Percentiles rank a stretch among this genome's conserved stretches.
These are phyloP conservation scores for Schoenoplectus tabernaemontani DNA, from an alignment of 202 grass and related monocot genomes.

Conservation along the genomic window DNA sequence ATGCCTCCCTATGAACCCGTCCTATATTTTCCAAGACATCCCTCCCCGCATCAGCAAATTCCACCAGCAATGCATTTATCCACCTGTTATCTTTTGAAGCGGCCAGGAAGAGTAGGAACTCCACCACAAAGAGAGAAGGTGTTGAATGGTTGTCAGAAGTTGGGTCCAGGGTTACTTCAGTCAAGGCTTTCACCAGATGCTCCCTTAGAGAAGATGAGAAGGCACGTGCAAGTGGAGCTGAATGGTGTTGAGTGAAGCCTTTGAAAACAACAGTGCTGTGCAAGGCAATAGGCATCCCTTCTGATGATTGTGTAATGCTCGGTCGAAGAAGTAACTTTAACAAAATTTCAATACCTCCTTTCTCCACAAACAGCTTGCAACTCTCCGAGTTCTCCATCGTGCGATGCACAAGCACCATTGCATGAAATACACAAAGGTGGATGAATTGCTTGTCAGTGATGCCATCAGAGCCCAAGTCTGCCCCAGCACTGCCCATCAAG, in stretches of 20 bases:
- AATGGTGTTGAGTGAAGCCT: constrained; percentile 95
- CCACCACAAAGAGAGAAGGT: constrained; percentile 82
- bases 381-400: constrained; percentile 98
- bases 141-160: constrained; percentile 45
- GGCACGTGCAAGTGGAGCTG: constrained; percentile 75
- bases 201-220: constrained; percentile 77
- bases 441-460: constrained; percentile 74
- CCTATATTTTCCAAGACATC: constrained; percentile 95
- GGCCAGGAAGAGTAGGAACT: constrained; percentile 92
- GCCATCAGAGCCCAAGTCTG: constrained; percentile 31
- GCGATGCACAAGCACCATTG: constrained; percentile 88
- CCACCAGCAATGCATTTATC: constrained; percentile 83
- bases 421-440: constrained; percentile 94
- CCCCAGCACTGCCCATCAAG: constrained; percentile 67
- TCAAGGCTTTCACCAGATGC: constrained; percentile 70
- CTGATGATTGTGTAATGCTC: constrained; percentile 93
- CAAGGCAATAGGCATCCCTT: constrained; percentile 98
- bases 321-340: constrained; percentile 79
- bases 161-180: constrained; percentile 51
- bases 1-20: constrained; percentile 64
- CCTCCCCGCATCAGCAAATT: constrained; percentile 81
- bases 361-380: constrained; percentile 96
- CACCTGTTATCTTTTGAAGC: constrained; percentile 93
- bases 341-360: constrained; percentile 68
- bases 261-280: constrained; percentile 99